Evolutionary conservation across 2,329 filamentous ascomycete genomes (phyloP).

Genomic region (Exophiala phaeomuriformis): DNA sequence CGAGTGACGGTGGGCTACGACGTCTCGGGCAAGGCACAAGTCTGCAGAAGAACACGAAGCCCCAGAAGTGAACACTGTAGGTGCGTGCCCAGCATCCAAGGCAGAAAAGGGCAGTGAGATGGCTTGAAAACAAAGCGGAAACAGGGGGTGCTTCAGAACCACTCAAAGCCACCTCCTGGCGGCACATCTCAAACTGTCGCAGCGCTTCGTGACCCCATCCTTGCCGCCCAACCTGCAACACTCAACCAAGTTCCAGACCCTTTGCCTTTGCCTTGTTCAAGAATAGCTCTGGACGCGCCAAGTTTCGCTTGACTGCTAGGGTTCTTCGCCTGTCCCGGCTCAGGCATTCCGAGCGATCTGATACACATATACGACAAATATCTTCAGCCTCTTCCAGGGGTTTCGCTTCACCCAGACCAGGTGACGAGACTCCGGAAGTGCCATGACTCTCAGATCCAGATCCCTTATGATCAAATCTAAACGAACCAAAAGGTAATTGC

Average conservation of each 20-base stretch:
- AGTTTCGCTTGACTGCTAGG: background rate
- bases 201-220: conserved; percentile 15
- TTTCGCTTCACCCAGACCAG: conserved; percentile 7
- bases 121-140: background rate
- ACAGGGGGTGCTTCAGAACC: conserved; percentile 13
- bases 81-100: background rate
- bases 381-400: conserved; percentile 18
- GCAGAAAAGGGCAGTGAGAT: background rate
- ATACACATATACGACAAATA: conserved; percentile 18
- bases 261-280: background rate
- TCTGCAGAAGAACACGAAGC: too few species aligned
- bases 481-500: conserved; percentile 1
- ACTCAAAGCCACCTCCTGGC: conserved; percentile 13
- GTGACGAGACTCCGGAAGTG: conserved; percentile 22
- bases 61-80: too few species aligned
- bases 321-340: conserved; percentile 13
- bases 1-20: too few species aligned
- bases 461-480: conserved; percentile 13
- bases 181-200: conserved; percentile 19
- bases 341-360: conserved; percentile 8
- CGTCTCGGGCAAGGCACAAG: too few species aligned
- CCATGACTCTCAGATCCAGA: conserved; percentile 19
- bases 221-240: conserved; percentile 17
- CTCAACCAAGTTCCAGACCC: background rate
- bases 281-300: background rate